Evolutionary conservation across 768 basidiomycete genomes (phyloP), one percentile per base, ranked within the genome.

Genomic region (Heimioporus sp.): DNA sequence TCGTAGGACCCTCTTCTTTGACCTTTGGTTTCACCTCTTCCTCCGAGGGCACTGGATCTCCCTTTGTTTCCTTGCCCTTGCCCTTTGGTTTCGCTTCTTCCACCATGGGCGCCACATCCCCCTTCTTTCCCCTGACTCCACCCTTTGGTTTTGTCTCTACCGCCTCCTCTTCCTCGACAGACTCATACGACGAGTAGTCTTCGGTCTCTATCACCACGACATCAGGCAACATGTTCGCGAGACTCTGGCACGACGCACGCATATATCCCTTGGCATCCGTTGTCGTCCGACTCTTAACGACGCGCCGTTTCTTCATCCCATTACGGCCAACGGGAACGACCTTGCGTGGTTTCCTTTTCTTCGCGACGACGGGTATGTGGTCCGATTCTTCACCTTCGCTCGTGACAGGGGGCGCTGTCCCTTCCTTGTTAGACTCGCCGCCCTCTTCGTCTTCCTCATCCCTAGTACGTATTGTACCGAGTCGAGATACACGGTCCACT

Each of bases 121-220:
- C 59, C 54, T 69, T 62, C 41, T 53, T 57, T 21, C n/a, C 40
- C 40, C 59, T 65, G 1, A 52, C 53, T 49, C 50, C 61, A 13
- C 46, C 36, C 31, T 58, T 63, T 7, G 48, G 47, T 38, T 64
- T 71, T 11, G 55, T 51, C 53, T 56, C 53, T 31, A 56, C 53
- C 24, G 65, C 75, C 3, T 67, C 71, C 13, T 69, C 81, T 28
- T 84, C 77, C 51, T 83, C 86, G 9, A 86, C 86, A 10, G 88
- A 90, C 68, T 92, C 90, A 62, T 88, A 92, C 16, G 81, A 82
- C 8, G 87, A 87, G 63, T 88, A 87, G 63, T 92, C 90, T 63
- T 89, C 85, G 35, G 78, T 85, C 15, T 80, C 90, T 92, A 56
- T 1, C 46, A 40, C 10, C 37, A 28, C 24, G 17, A 10, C 43